phyloP scores from a whole-genome alignment of 805 yeast species.

The Metschnikowia cubensis region DNA sequence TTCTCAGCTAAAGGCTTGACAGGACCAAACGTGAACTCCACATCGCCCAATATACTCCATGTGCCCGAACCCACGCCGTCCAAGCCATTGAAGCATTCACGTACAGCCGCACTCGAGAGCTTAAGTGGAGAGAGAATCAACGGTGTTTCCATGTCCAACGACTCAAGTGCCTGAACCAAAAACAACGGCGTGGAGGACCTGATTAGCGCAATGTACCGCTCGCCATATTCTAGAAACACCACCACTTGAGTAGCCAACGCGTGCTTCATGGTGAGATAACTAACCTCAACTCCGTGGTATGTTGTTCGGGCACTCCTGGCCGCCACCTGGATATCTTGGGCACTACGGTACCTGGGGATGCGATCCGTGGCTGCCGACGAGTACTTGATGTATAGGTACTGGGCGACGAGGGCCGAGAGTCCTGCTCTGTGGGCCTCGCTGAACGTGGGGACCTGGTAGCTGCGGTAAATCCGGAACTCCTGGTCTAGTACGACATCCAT shows the following conservation, averaged over 20 bases:
- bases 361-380: constrained; percentile 7
- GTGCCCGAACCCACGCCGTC: not conserved
- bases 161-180: constrained; percentile 12
- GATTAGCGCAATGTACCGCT: constrained; percentile 4
- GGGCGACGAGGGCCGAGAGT: constrained; percentile 9
- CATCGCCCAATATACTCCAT: constrained; percentile 7
- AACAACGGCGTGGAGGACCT: constrained; percentile 7
- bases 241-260: constrained; percentile 6
- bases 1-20: constrained; percentile 6
- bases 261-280: constrained; percentile 6
- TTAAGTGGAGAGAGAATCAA: constrained; percentile 6
- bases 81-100: constrained; percentile 2
- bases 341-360: constrained; percentile 8
- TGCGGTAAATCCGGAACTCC: constrained; percentile 7
- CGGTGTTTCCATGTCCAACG: constrained; percentile 8
- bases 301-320: not conserved
- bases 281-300: not conserved
- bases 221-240: constrained; percentile 6
- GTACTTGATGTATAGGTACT: constrained; percentile 11
- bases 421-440: constrained; percentile 1
- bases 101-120: constrained; percentile 3
- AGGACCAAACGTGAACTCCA: constrained; percentile 11
- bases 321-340: constrained; percentile 9
- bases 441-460: constrained; percentile 8
- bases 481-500: constrained; percentile 12